Base-by-base conservation (phyloP, 371 early-diverging fungal genomes). In the Dichotomocladium elegans region DNA sequence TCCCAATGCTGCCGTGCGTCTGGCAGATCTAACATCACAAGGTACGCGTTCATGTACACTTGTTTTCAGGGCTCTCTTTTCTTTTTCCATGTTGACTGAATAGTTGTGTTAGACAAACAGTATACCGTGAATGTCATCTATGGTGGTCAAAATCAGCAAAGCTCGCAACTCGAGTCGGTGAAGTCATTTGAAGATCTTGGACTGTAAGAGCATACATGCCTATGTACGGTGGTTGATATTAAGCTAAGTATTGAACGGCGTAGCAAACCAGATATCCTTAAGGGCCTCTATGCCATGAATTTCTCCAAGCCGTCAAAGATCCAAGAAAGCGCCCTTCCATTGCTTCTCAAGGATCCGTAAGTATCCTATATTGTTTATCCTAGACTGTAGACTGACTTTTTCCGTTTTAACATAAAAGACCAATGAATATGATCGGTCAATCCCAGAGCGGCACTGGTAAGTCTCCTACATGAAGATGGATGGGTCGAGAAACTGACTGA, bases 271-370 rank as follows among this genome's bases (percentile, higher is more conserved):
- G 85, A 94, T 30, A 72, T 98, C 27, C 73, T 96, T 47, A 91
- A 93, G 70, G 97, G 96, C 49, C 55, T 98, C 31, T 98, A 96
- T 78, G 87, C 81, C 48, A 93, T 95, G 94, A 87, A 87, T 35
- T 96, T 91, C 58, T 79, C 88, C 29, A 88, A 89, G 58, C 99
- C 99, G 1, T 93, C 94, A 28, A 93, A 92, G 64, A 95, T 99
- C 62, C 98, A 99, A 72, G 96, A 94, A 63, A 83, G 86, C 35
- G 98, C 98, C 8, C 79, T 99, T 5, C 97, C 98, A 2, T 64
- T 96, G 46, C 75, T 98, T 26, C 69, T 93, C 26, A 62, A 67
- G 15, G 74, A 85, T 57, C 95, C 91, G 79, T 83, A 75, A 45
- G 77, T 56, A 47, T 11, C 4, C 19, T 41, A 52, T n/a, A 17